phyloP scores from a whole-genome alignment of 768 basidiomycete genomes.

The Suillus paluster region DNA sequence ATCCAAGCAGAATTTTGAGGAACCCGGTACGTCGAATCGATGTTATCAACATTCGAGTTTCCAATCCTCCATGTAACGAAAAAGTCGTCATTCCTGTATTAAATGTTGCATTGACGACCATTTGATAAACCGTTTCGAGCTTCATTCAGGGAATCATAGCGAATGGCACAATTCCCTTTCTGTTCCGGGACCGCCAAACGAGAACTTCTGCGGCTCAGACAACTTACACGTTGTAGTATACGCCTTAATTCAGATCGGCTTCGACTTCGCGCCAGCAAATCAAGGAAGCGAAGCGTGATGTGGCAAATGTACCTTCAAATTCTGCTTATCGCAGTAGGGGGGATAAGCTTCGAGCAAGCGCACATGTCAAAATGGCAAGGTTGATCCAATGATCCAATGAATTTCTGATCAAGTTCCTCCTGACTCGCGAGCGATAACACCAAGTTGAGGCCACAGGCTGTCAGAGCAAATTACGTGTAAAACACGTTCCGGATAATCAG shows the following conservation, averaged over 20 bases:
- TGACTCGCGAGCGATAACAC: not conserved
- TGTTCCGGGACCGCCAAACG: not conserved
- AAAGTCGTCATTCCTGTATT: too few species aligned
- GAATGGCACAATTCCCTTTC: not conserved
- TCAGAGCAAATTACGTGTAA: not conserved
- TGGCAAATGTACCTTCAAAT: not conserved
- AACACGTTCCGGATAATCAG: not conserved
- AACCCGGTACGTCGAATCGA: not conserved
- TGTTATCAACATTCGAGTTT: not conserved
- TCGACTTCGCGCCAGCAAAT: not conserved
- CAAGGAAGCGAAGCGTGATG: not conserved
- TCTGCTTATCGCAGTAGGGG: not conserved
- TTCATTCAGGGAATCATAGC: not conserved
- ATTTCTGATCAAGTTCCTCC: not conserved
- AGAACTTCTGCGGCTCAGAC: not conserved
- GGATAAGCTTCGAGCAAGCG: too few species aligned
- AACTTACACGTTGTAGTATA: not conserved
- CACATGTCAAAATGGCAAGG: not conserved
- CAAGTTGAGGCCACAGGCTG: not conserved
- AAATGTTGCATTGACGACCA: too few species aligned
- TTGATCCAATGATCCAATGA: not conserved
- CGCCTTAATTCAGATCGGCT: not conserved
- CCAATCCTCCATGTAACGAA: not conserved
- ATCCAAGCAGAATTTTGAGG: not conserved
- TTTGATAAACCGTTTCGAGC: constrained; percentile 2